These are phyloP conservation scores for Ochromonas danica DNA, from an alignment of 108 stramenopile genomes.

Conservation along the genomic window DNA sequence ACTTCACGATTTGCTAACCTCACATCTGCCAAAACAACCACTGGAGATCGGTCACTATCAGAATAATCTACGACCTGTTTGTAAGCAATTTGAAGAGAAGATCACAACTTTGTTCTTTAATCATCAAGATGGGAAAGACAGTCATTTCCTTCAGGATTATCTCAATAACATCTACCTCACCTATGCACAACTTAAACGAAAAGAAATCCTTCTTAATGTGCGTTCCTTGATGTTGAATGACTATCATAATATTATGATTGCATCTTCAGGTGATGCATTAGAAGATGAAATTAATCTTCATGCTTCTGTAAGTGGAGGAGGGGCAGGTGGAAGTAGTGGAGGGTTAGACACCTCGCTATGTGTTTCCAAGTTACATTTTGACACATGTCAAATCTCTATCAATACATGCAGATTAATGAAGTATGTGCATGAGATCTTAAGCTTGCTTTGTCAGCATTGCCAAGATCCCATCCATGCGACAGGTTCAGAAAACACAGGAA, in stretches of 20 bases:
- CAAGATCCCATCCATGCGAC: not conserved
- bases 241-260: slow-evolving; percentile 36
- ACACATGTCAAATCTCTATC: not conserved
- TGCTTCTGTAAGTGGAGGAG: not conserved
- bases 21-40: too few species aligned
- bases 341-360: not conserved
- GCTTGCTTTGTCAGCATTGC: not conserved
- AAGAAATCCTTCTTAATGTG: not conserved
- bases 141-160: too few species aligned
- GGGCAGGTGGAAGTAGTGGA: not conserved
- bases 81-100: too few species aligned
- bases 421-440: slow-evolving; percentile 19
- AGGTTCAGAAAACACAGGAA: not conserved
- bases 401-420: slow-evolving; percentile 20
- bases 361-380: not conserved
- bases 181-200: slow-evolving; percentile 1
- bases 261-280: slow-evolving; percentile 30
- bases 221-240: not conserved
- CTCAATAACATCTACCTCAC: not conserved
- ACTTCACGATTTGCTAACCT: too few species aligned
- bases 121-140: too few species aligned
- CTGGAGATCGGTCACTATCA: too few species aligned
- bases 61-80: too few species aligned
- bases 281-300: slow-evolving; percentile 22
- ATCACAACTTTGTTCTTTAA: too few species aligned